phyloP scores from a whole-genome alignment of 169 alveolate species.

The Miamiensis avidus region DNA sequence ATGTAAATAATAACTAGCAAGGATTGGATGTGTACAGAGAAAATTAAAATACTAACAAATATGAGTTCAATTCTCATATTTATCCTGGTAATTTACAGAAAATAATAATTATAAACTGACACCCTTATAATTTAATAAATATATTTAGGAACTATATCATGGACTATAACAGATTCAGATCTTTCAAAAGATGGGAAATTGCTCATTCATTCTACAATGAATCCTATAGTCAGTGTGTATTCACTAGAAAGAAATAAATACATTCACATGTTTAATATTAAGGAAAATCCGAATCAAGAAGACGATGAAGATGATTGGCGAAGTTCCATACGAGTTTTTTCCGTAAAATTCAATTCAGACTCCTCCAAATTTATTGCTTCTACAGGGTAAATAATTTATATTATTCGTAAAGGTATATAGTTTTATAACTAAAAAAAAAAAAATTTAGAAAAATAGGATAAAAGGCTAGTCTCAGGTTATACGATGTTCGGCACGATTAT shows the following conservation, averaged over 20 bases:
- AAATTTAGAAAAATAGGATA: not conserved
- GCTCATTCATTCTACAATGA: constrained; percentile 14
- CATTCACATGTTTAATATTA: not conserved
- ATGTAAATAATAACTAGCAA: too few species aligned
- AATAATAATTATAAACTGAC: too few species aligned
- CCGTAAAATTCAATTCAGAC: constrained; percentile 10
- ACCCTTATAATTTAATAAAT: too few species aligned
- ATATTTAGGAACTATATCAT: constrained; percentile 7
- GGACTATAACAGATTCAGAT: constrained; percentile 28
- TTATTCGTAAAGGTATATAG: too few species aligned
- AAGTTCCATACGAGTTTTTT: constrained; percentile 2
- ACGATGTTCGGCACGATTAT: not conserved
- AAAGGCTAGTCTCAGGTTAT: not conserved
- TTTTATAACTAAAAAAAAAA: not conserved
- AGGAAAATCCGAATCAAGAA: not conserved
- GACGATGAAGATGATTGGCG: constrained; percentile 16
- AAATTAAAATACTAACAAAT: too few species aligned
- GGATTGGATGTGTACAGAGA: too few species aligned
- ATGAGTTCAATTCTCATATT: too few species aligned
- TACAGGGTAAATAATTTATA: constrained; percentile 7
- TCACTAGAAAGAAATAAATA: not conserved
- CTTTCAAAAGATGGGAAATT: constrained; percentile 11
- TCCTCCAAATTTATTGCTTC: constrained; percentile 3
- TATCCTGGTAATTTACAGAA: too few species aligned
- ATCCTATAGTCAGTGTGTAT: constrained; percentile 8